Base-by-base conservation (phyloP, 2,329 filamentous ascomycete species). In the Fusarium sororula region DNA sequence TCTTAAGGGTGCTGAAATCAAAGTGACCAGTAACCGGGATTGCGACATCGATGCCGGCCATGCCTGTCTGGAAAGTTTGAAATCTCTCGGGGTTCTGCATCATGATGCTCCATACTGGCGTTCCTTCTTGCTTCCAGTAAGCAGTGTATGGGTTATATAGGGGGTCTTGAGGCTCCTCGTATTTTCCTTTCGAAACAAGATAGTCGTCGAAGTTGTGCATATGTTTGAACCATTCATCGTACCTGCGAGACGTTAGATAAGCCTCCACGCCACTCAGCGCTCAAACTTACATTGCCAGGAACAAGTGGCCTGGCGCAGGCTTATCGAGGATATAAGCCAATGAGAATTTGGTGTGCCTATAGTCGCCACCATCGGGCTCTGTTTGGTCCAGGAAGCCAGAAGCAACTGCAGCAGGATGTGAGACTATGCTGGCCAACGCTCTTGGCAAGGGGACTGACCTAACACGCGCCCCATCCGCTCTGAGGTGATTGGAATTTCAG, bases 161-260 rank as follows among this genome's bases (percentile, higher is more conserved):
- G 5, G 77, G 76, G 48, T 82, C 77, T 38, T 80, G 68, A 1
- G 79, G 79, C 30, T 81, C 77, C n/a, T 66, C 66, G n/a, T 75
- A 70, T 55, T 75, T 76, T 22, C 70, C 71, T 24, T 70, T 71
- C 18, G 68, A 68, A 30, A 65, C 62, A 54, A 82, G 76, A 53
- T 82, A 81, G 28, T 81, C 80, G 73, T 81, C 78, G 51, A 82
- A 81, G 66, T 78, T 77, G 73, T 78, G 70, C 78, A 80, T 80
- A 54, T 79, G 77, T 54, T 78, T 81, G 63, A 81, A 77, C 79
- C 79, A 82, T 42, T 80, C 77, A 53, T 82, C 80, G 44, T 81
- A 80, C 79, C 78, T 80, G 47, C 7, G 20, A 30, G 32, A 28
- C n/a, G 55, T 51, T 26, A 45, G 62, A 51, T 39, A 10, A 32